Evolutionary conservation across 768 basidiomycete genomes (phyloP).

Genomic region (Amanita phalloides): DNA sequence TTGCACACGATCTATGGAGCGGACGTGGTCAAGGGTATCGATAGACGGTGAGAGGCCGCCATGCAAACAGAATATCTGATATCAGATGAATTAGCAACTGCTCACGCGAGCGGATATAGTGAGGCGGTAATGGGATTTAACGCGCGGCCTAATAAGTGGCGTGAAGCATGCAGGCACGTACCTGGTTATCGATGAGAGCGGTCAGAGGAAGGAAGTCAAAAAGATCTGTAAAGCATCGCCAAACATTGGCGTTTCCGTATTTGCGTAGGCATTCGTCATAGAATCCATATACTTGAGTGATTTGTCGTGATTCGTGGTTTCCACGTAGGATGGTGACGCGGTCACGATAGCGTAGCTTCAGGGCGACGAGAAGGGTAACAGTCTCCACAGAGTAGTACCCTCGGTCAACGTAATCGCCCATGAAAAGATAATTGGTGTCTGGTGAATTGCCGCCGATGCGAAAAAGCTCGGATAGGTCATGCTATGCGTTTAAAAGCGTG

Average conservation of each 20-base stretch:
- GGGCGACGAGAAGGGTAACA: constrained; percentile 90
- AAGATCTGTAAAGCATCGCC: constrained; percentile 98
- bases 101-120: constrained; percentile 1
- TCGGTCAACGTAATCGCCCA: constrained; percentile 99
- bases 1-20: constrained; percentile 96
- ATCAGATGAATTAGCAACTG: background rate
- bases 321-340: constrained; percentile 96
- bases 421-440: constrained; percentile 99
- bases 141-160: background rate
- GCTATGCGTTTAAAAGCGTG: constrained; percentile 37
- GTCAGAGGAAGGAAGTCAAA: constrained; percentile 98
- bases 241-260: constrained; percentile 99
- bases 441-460: constrained; percentile 98
- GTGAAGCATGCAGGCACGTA: constrained; percentile 31
- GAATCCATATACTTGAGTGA: constrained; percentile 99
- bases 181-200: constrained; percentile 98
- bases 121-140: background rate
- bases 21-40: constrained; percentile 98
- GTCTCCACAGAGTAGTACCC: constrained; percentile 99
- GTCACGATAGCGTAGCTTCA: constrained; percentile 97
- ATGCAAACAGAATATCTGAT: constrained; percentile 95
- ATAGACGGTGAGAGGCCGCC: constrained; percentile 98
- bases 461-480: constrained; percentile 98
- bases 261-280: constrained; percentile 99
- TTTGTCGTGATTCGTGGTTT: constrained; percentile 98